These are phyloP conservation scores for Aspergillus pseudoviridinutans DNA, from an alignment of 2,329 filamentous ascomycete species.

Conservation along the genomic window DNA sequence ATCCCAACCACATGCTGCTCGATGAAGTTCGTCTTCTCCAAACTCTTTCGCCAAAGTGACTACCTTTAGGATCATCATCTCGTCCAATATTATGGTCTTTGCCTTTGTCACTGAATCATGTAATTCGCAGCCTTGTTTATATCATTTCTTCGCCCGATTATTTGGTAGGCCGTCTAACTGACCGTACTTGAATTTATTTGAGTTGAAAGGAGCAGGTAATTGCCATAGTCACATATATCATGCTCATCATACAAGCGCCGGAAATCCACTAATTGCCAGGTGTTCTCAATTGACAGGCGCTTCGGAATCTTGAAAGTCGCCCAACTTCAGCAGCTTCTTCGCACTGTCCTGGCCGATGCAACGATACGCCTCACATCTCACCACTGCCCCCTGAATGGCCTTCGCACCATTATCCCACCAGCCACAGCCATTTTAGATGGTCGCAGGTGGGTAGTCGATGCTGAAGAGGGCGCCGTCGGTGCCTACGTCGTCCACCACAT, in stretches of 20 bases:
- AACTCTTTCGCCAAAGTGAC: too few relatives aligned
- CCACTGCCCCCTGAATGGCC: conserved; percentile 5
- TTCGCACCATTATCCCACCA: conserved; percentile 30
- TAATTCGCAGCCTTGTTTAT: neutral
- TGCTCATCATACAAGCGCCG: neutral
- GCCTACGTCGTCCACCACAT: conserved; percentile 23
- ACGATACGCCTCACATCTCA: conserved; percentile 25
- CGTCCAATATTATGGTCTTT: neutral
- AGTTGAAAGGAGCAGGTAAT: neutral
- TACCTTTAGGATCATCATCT: neutral
- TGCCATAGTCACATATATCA: neutral
- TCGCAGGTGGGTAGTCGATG: conserved; percentile 29
- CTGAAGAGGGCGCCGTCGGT: conserved; percentile 29
- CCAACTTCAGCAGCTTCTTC: conserved; percentile 31
- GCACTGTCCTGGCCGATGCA: conserved; percentile 40
- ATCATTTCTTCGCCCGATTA: neutral
- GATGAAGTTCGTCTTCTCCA: too few relatives aligned
- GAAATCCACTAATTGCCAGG: neutral
- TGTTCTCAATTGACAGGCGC: conserved; percentile 3
- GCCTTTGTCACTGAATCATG: neutral
- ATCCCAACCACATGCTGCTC: too few relatives aligned
- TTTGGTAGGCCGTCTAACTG: neutral
- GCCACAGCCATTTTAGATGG: conserved; percentile 30
- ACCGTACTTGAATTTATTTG: neutral
- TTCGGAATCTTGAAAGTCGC: conserved; percentile 10